Evolutionary conservation across 805 yeast genomes (phyloP), one percentile per base, ranked within the genome.

Genomic region (Saccharomycodes ludwigii): DNA sequence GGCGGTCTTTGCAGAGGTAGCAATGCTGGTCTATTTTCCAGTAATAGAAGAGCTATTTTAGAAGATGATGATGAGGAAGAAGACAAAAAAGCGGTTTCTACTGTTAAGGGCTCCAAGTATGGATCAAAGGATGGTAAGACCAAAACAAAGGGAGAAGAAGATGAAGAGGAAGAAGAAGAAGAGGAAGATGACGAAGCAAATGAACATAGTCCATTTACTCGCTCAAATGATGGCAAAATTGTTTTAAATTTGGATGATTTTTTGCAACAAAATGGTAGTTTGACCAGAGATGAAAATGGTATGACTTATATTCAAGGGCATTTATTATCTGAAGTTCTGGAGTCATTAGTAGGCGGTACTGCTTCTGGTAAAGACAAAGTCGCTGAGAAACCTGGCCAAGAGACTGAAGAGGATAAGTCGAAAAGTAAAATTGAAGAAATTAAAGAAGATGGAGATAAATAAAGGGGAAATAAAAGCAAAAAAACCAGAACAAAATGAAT

Each of bases 231-330:
- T 17, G 31, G 30, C 21, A 30, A 34, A 18, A 25, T 31, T 14
- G 30, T 34, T 20, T 27, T 34, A 19, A 32, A 32, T 4, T 34
- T 34, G 29, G 27, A 32, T 18, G 33, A 34, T 23, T 29, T 34
- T 14, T 27, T 34, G 21, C 25, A 34, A 18, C 22, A 29, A 8
- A 32, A 32, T 8, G 33, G 37, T 9, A 27, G 32, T 10, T 27
- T 34, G 11, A 34, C 37, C 10, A 29, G 73, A 29, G 70, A 71
- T 35, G 71, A 70, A 40, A 71, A 71, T 47, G 76, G 76, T 22
- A 73, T 73, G 22, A 69, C 75, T 32, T 75, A 73, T 48, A 63
- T 75, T 40, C 78, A 74, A 45, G 73, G 74, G 6, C 59, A 76
- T 22, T 65, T 76, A 8, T 68, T 79, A 16, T 71, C 72, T 37